Evolutionary conservation across 2,329 filamentous ascomycete genomes (phyloP).

Genomic region (Epichloe scottii): DNA sequence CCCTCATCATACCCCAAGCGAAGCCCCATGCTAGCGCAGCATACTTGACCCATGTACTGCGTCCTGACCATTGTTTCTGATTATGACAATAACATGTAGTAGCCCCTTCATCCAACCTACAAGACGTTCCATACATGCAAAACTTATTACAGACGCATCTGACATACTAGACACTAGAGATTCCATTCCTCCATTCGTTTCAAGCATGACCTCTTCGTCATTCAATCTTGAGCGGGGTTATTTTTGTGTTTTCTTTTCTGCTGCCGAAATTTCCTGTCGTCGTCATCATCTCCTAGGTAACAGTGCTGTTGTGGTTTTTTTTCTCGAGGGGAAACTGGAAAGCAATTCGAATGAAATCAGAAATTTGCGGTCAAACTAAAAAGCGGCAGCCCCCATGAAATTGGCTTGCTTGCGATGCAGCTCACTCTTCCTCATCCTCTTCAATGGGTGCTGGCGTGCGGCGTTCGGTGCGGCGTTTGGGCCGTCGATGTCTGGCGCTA

Average conservation of each 20-base stretch:
- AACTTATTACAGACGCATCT: not conserved
- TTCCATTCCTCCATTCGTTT: not conserved
- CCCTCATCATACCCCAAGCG: not conserved
- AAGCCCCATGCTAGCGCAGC: not conserved
- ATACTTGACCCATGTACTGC: not conserved
- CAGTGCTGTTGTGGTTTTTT: not conserved
- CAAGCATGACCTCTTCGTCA: not conserved
- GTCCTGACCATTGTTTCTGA: too few species aligned
- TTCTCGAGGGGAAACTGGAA: not conserved
- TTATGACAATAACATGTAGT: too few species aligned
- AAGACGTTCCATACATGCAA: not conserved
- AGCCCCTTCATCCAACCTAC: not conserved
- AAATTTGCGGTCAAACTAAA: not conserved
- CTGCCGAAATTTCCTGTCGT: not conserved
- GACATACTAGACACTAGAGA: not conserved
- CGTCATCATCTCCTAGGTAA: not conserved
- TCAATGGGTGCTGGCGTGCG: constrained; percentile 62
- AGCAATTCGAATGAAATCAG: not conserved
- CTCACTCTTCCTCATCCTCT: constrained; percentile 55
- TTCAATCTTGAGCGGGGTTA: too few species aligned
- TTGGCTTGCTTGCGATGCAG: too few species aligned
- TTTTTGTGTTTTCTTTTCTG: not conserved
- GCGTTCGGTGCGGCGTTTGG: constrained; percentile 55
- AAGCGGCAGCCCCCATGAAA: not conserved
- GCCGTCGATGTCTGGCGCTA: constrained; percentile 53